Percentiles rank a stretch among this genome's conserved stretches.
phyloP scores from a whole-genome alignment of 2,329 filamentous ascomycete genomes.

The Elsinoe ampelina region DNA sequence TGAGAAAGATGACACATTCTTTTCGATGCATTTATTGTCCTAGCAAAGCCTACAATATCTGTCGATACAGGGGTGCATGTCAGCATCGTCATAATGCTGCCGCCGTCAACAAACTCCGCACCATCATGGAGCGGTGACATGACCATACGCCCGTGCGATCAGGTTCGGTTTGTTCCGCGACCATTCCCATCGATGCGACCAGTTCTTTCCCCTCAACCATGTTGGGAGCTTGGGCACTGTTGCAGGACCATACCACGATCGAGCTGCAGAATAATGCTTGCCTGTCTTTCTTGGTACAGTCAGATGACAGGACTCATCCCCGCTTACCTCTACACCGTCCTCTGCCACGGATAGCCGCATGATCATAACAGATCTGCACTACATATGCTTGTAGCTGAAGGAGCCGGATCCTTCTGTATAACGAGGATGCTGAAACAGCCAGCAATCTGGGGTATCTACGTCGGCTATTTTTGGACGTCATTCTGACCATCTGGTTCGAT shows the following conservation, averaged over 20 bases:
- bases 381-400: not conserved
- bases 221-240: not conserved
- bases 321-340: not conserved
- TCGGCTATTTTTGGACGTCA: conserved; percentile 7
- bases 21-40: not conserved
- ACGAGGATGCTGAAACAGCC: not conserved
- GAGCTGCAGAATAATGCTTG: not conserved
- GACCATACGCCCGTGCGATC: not conserved
- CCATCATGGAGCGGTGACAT: not conserved
- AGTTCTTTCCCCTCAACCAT: not conserved
- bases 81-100: not conserved
- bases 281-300: not conserved
- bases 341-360: not conserved
- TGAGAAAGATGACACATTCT: not conserved
- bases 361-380: not conserved
- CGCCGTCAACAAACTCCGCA: not conserved
- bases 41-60: not conserved
- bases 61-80: conserved; percentile 1
- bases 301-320: not conserved
- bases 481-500: not conserved
- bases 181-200: not conserved
- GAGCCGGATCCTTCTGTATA: conserved; percentile 9
- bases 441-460: not conserved
- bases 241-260: not conserved
- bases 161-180: not conserved